These are phyloP conservation scores for Phytophthora palmivora DNA, from an alignment of 352 stramenopile genomes.

Conservation along the genomic window DNA sequence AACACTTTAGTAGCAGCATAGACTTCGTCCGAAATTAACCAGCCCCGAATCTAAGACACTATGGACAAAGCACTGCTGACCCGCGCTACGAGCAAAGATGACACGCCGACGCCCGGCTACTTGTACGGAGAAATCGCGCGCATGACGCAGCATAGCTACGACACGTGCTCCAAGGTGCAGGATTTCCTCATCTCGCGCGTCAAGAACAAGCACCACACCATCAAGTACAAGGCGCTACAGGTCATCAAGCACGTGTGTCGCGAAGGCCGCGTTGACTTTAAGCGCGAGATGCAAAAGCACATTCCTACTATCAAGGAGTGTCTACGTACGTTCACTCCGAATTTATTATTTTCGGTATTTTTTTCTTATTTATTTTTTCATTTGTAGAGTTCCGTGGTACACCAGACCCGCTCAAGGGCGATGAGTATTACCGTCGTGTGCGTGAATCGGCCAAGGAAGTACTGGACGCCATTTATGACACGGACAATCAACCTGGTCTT, in stretches of 20 bases:
- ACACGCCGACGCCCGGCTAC: slow-evolving; percentile 95
- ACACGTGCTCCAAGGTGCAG: slow-evolving; percentile 89
- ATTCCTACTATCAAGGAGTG: slow-evolving; percentile 94
- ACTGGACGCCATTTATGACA: slow-evolving; percentile 95
- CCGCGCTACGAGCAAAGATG: slow-evolving; percentile 94
- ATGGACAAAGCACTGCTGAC: slow-evolving; percentile 95
- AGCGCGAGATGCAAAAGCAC: slow-evolving; percentile 92
- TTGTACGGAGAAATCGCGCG: slow-evolving; percentile 96
- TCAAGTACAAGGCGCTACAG: slow-evolving; percentile 95
- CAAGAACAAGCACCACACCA: slow-evolving; percentile 95
- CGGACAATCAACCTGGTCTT: slow-evolving; percentile 69
- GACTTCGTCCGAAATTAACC: not conserved
- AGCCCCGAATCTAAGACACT: not conserved
- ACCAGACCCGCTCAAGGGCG: slow-evolving; percentile 93
- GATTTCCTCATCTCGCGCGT: slow-evolving; percentile 93
- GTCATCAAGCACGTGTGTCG: slow-evolving; percentile 94
- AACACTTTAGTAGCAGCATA: no score
- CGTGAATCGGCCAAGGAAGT: slow-evolving; percentile 94
- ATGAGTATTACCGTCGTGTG: slow-evolving; percentile 94
- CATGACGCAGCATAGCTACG: slow-evolving; percentile 93
- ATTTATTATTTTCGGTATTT: slow-evolving; percentile 10
- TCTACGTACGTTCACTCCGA: slow-evolving; percentile 61
- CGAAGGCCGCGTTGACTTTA: slow-evolving; percentile 90
- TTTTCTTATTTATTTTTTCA: slow-evolving; percentile 10
- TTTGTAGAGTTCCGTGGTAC: slow-evolving; percentile 88